A percentile compares a stretch with the other conserved stretches of the same genome.
phyloP scores from a whole-genome alignment of 768 basidiomycete genomes.

The Boletus tylopilopsis region DNA sequence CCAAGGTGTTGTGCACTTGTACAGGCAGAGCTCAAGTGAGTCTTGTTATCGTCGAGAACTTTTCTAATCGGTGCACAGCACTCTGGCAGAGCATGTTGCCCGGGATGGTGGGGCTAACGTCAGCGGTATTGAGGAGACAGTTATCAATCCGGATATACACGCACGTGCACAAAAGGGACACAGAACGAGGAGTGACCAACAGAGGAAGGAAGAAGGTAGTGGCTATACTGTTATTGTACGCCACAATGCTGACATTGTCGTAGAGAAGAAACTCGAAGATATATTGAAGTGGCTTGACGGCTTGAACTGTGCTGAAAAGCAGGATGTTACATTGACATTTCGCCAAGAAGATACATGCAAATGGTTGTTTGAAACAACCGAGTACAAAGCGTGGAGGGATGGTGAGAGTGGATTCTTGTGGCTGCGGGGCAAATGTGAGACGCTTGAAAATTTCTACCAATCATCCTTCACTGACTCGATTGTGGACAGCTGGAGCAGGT shows the following conservation, averaged over 20 bases:
- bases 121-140: background rate
- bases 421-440: conserved; percentile 7
- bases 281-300: conserved; percentile 2
- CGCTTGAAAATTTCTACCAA: too few relatives aligned
- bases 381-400: conserved; percentile 2
- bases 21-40: background rate
- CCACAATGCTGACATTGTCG: background rate
- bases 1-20: too few relatives aligned
- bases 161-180: background rate
- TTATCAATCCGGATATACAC: background rate
- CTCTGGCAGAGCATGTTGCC: background rate
- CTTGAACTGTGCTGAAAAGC: conserved; percentile 2
- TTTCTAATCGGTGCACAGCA: background rate
- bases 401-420: background rate
- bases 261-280: background rate
- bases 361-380: conserved; percentile 1
- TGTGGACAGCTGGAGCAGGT: background rate
- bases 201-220: background rate
- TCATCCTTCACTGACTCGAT: background rate
- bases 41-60: background rate
- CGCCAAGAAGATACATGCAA: conserved; percentile 1
- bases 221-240: background rate
- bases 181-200: background rate
- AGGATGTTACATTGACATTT: background rate
- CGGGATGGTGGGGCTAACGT: too few relatives aligned